Evolutionary conservation across 257 asterid genomes (phyloP).

Genomic region (Nicotiana tabacum): DNA sequence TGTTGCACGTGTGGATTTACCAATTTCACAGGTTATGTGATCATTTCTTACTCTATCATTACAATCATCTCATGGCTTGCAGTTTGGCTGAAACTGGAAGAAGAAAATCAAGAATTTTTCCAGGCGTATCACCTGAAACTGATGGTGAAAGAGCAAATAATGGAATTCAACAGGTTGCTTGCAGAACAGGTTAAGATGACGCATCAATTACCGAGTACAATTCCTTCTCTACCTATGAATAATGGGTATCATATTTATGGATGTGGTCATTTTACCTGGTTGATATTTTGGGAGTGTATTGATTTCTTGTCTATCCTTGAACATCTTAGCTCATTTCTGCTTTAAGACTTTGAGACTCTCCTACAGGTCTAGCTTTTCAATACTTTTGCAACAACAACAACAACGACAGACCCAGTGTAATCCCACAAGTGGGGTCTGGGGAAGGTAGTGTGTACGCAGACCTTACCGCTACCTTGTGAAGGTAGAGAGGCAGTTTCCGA

Average conservation of each 20-base stretch:
- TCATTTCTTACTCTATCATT: no score
- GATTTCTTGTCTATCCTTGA: not conserved
- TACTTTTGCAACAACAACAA: no score
- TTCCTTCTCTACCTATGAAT: conserved; percentile 41
- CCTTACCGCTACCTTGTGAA: no score
- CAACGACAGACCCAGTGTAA: no score
- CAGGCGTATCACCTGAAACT: conserved; percentile 59
- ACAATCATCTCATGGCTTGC: not conserved
- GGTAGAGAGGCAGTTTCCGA: no score
- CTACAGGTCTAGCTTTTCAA: not conserved
- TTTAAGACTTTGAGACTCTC: not conserved
- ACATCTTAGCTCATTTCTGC: not conserved
- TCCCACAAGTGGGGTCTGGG: no score
- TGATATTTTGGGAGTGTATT: not conserved
- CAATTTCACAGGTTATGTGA: no score
- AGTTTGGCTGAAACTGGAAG: conserved; percentile 87
- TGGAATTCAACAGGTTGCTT: conserved; percentile 73
- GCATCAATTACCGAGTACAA: conserved; percentile 39
- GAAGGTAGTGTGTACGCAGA: no score
- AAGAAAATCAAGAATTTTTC: conserved; percentile 16
- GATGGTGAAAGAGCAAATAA: conserved; percentile 72
- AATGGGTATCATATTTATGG: conserved; percentile 46
- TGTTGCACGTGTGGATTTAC: no score
- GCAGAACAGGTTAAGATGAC: conserved; percentile 54
- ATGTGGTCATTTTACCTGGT: not conserved